These are phyloP conservation scores for Tephrocybe sp. DNA, from an alignment of 768 basidiomycete species.

Conservation along the genomic window DNA sequence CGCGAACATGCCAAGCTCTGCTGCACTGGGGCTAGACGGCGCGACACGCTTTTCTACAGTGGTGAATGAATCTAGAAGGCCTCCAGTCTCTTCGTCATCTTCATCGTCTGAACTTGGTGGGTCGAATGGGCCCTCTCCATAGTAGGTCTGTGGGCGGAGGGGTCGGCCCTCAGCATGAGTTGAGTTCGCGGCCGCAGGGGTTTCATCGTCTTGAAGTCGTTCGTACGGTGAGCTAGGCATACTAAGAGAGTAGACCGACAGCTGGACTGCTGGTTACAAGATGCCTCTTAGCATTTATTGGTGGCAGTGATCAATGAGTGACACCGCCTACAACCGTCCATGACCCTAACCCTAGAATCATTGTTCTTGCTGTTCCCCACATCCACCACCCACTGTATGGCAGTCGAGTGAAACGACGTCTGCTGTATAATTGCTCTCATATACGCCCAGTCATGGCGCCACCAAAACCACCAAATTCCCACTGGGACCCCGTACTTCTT, in stretches of 20 bases:
- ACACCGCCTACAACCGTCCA: not conserved
- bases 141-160: constrained; percentile 43
- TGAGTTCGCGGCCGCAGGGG: constrained; percentile 1
- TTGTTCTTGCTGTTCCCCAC: constrained; percentile 13
- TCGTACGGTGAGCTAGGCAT: constrained; percentile 16
- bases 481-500: constrained; percentile 89
- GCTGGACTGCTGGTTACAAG: not conserved
- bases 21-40: constrained; percentile 22
- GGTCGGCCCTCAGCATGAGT: constrained; percentile 10
- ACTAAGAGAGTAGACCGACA: not conserved
- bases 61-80: too few relatives aligned
- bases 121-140: constrained; percentile 75
- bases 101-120: constrained; percentile 81
- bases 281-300: not conserved
- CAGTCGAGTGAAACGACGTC: constrained; percentile 1
- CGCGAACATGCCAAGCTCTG: constrained; percentile 19
- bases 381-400: constrained; percentile 13
- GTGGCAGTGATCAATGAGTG: not conserved
- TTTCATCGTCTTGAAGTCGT: constrained; percentile 11
- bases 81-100: constrained; percentile 31
- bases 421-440: not conserved
- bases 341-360: constrained; percentile 19
- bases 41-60: constrained; percentile 44
- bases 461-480: constrained; percentile 38
- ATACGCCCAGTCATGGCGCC: constrained; percentile 21